Evolutionary conservation across 2,329 filamentous ascomycete species (phyloP), one percentile per base, ranked within the genome.

Genomic region (Fusarium coffeatum): DNA sequence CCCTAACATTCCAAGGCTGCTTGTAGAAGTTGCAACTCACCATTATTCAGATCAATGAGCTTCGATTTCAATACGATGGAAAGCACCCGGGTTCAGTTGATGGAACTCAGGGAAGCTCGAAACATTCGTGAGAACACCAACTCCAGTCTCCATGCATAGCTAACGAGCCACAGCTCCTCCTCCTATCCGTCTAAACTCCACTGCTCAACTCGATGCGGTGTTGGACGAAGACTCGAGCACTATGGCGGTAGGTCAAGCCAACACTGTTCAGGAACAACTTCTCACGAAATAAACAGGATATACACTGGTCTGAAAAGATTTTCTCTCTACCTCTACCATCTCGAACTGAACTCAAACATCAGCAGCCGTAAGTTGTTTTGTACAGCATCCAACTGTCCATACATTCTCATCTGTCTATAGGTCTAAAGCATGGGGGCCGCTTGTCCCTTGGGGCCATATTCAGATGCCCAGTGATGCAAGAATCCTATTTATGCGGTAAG

Each of bases 281-380:
- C 50, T 69, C 57, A 69, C 64, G 23, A 46, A 27, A 30, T 37
- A 23, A 32, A 30, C 64, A 89, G 86, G 79, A 79, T 51, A 78
- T 81, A 7, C 88, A 90, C 72, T 90, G 88, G 88, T 87, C 88
- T 8, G 84, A 89, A 69, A 83, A 86, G 42, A 88, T 90, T 25
- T 90, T 90, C 68, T 85, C 85, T 1, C 79, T 85, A 22, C 85
- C 85, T 0, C 78, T 88, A 41, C 82, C 86, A 1, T 83, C 83
- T 13, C 80, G 83, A 15, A 88, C 86, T 7, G 79, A 81, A 8
- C 77, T 89, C 53, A 84, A 82, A 69, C 79, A 83, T 49, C 68
- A 80, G 15, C 76, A 74, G 51, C 66, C 69, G 80, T 81, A 65
- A 66, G 77, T 57, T 16, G 6, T 50, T 8, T 42, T 9, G 30